These are phyloP conservation scores for Rhododendron ovatum DNA, from an alignment of 148 eudicot species.

Conservation along the genomic window DNA sequence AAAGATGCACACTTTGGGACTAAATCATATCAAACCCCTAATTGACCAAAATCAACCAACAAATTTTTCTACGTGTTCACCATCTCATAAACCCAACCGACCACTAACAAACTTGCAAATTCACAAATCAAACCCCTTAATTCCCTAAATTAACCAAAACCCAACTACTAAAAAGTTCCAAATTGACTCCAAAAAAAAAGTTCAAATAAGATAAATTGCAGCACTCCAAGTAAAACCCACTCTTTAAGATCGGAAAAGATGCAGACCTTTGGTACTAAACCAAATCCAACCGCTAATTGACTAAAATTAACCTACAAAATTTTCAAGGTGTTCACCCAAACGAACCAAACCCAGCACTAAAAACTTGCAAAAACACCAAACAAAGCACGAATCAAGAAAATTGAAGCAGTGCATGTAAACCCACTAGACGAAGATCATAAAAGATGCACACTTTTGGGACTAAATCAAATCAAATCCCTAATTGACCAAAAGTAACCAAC, in stretches of 20 bases:
- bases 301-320: background rate
- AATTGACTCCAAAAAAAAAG: background rate
- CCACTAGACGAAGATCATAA: background rate
- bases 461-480: background rate
- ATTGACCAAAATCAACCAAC: background rate
- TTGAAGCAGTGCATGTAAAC: background rate
- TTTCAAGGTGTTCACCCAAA: background rate
- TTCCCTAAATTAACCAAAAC: background rate
- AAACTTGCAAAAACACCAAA: background rate
- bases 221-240: background rate
- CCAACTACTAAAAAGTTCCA: background rate
- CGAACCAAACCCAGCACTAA: background rate
- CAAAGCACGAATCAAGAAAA: background rate
- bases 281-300: background rate
- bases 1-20: background rate
- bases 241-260: background rate
- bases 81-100: background rate
- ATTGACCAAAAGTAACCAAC: background rate
- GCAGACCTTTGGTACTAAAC: background rate
- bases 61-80: background rate
- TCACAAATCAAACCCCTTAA: background rate
- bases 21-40: slow-evolving; percentile 1
- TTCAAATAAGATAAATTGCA: background rate
- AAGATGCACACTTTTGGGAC: background rate
- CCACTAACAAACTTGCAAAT: background rate